Conservation (phyloP, 371 early-diverging fungal species). For the Thermomucor indicae-seudaticae region DNA sequence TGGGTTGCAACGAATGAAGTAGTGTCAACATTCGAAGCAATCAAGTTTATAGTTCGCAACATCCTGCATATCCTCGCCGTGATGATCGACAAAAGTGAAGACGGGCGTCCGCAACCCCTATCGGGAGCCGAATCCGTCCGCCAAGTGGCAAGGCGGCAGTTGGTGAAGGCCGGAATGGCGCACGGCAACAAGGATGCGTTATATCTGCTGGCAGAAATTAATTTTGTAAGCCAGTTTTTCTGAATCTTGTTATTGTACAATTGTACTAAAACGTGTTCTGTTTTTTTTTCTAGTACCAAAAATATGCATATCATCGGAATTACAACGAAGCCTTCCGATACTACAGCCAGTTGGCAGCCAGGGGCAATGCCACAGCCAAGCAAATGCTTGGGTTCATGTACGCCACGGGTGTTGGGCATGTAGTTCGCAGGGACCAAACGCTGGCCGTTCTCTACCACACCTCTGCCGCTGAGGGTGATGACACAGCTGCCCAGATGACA, state of each 20-base stretch:
- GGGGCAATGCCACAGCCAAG: conserved; percentile 84
- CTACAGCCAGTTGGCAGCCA: conserved; percentile 53
- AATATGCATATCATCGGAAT: conserved; percentile 55
- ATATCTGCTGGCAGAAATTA: conserved; percentile 49
- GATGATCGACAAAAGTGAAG: no score
- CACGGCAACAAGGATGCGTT: conserved; percentile 44
- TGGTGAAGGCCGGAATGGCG: conserved; percentile 29
- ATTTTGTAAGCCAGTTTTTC: conserved; percentile 40
- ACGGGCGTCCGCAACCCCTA: no score
- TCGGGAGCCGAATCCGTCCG: no score
- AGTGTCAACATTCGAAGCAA: no score
- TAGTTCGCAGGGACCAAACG: conserved; percentile 58
- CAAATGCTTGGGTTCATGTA: conserved; percentile 86
- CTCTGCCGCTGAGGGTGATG: conserved; percentile 77
- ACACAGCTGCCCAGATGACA: conserved; percentile 76
- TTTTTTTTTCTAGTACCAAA: conserved; percentile 36
- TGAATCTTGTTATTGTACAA: neutral
- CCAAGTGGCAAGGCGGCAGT: no score
- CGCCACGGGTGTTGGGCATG: conserved; percentile 83
- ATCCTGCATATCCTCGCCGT: no score
- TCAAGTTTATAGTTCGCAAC: no score
- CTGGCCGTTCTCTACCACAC: conserved; percentile 77
- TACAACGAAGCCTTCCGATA: conserved; percentile 54
- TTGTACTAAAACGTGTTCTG: neutral
- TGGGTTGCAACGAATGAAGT: no score